Evolutionary conservation across 192 early-diverging fungal species (phyloP), one percentile per base, ranked within the genome.

Genomic region (Entomortierella lignicola): DNA sequence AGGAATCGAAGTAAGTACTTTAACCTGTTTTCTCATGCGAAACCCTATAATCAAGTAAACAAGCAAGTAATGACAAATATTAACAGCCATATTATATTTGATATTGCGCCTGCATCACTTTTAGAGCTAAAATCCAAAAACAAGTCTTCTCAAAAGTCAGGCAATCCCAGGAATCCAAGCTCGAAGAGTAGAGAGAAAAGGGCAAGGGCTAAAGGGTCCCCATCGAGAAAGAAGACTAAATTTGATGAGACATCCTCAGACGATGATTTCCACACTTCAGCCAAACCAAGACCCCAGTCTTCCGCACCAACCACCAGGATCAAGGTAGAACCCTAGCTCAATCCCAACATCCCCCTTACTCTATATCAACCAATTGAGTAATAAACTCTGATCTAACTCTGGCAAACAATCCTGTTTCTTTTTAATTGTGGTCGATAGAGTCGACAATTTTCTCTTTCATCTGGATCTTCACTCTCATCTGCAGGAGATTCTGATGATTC

Each of bases 171-270:
- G 21, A 62, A 34, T 21, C 15, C 63, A 5, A 55, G 37, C 39
- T 27, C 27, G 27, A 79, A 79, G n/a, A 51, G 25, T n/a, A 79
- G 65, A 43, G 75, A 79, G 32, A 79, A 79, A 31, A 62, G 57
- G 30, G 48, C 63, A 8, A 55, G 75, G 11, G 55, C 57, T 55
- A 79, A 79, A 47, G 63, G 75, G 15, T 53, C 75, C 1, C 68
- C 68, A 21, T 59, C 56, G n/a, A 69, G 48, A 31, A 79, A 79
- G 52, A 79, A 79, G 32, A 79, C 75, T 2, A 63, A 58, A 2
- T 79, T 79, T 66, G 75, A 79, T 30, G 75, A 79, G 57, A 79
- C 75, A 4, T 79, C 75, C 1, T 79, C 75, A 2, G 75, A 79
- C 21, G 75, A 79, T 23, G 75, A 79, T 23, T 79, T 79, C 30